Evolutionary conservation across 1,139 yeast genomes (phyloP).

Genomic region (Candida sanyaensis): DNA sequence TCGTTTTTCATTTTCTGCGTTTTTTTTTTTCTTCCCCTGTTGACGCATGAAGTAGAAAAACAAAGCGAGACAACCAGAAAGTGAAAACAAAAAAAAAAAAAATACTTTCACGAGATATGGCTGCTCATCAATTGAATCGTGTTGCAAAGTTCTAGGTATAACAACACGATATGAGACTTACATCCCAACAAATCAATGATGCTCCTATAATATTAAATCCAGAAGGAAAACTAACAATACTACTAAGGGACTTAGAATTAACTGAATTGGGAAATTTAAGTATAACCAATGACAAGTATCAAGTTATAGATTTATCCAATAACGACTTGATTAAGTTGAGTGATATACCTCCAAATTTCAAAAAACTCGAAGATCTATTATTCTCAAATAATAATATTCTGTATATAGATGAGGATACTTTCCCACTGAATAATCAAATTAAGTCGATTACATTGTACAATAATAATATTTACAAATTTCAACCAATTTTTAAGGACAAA

Average conservation of each 20-base stretch:
- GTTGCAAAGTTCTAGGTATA: not conserved
- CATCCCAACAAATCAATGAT: conserved; percentile 31
- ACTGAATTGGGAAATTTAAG: conserved; percentile 39
- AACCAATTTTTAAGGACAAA: conserved; percentile 33
- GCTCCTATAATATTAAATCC: conserved; percentile 41
- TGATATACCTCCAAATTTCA: conserved; percentile 46
- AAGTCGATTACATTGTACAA: conserved; percentile 51
- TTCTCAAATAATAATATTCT: conserved; percentile 58
- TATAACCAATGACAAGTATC: conserved; percentile 36
- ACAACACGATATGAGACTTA: conserved; percentile 32
- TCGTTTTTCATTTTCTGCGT: not conserved
- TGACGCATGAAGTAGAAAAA: not conserved
- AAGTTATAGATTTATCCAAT: conserved; percentile 66
- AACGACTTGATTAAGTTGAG: conserved; percentile 60
- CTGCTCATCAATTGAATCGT: not conserved
- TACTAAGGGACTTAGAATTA: conserved; percentile 34
- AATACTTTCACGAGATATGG: conserved; percentile 1
- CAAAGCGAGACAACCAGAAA: not conserved
- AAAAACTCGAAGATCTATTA: conserved; percentile 51
- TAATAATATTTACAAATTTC: conserved; percentile 41
- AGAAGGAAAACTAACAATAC: conserved; percentile 35
- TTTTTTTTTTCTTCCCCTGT: not conserved
- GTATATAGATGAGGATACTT: conserved; percentile 17
- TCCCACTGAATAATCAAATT: conserved; percentile 30
- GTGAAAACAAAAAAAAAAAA: too few species aligned